phyloP scores from a whole-genome alignment of 192 early-diverging fungal species.

The Mortierella antarctica region DNA sequence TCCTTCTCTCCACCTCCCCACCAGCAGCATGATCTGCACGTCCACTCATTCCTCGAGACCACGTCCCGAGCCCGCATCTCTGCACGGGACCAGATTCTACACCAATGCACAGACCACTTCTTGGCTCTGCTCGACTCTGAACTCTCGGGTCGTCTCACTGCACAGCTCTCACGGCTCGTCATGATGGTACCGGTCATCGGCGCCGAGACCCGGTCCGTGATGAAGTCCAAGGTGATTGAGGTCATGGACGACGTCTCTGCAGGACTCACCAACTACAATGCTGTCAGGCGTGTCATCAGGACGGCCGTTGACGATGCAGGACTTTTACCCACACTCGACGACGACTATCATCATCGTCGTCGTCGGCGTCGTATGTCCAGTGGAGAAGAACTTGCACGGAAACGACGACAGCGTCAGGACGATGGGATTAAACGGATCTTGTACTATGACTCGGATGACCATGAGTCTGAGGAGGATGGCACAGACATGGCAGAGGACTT shows the following conservation, averaged over 20 bases:
- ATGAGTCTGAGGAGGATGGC: not conserved
- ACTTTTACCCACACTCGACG: not conserved
- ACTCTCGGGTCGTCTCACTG: constrained; percentile 16
- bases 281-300: constrained; percentile 12
- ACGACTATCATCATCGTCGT: not conserved
- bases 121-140: constrained; percentile 27
- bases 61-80: not conserved
- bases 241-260: constrained; percentile 14
- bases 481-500: not conserved
- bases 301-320: constrained; percentile 35
- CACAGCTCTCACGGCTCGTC: constrained; percentile 20
- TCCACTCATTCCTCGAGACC: not conserved
- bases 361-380: not conserved
- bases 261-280: constrained; percentile 15
- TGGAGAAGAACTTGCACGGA: constrained; percentile 1
- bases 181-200: constrained; percentile 43
- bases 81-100: constrained; percentile 25
- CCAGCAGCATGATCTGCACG: not conserved
- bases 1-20: not conserved
- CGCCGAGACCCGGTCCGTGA: constrained; percentile 27
- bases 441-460: not conserved
- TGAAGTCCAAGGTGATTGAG: constrained; percentile 22
- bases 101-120: constrained; percentile 39
- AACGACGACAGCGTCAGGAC: not conserved
- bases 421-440: not conserved